Conservation (phyloP, 2,329 filamentous ascomycete species). For the Pseudogymnoascus sp. region DNA sequence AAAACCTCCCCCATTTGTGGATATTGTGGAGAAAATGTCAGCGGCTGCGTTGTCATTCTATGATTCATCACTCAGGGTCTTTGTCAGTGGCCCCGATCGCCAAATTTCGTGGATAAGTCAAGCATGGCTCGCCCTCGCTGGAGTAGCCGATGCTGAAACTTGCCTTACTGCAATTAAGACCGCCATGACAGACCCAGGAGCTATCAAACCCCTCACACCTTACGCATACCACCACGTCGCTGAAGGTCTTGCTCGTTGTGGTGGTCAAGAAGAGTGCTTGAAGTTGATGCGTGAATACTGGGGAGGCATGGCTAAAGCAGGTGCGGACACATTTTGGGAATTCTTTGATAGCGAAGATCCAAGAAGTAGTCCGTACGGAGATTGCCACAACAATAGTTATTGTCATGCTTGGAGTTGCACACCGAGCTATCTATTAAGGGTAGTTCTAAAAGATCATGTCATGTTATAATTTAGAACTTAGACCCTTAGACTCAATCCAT, state of each 20-base stretch:
- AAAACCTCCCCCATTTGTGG: conserved; percentile 19
- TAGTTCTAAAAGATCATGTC: conserved; percentile 16
- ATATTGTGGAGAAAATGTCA: conserved; percentile 20
- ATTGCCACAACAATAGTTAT: conserved; percentile 29
- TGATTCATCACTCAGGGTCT: conserved; percentile 16
- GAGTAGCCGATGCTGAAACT: conserved; percentile 17
- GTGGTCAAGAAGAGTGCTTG: conserved; percentile 23
- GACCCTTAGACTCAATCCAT: neutral
- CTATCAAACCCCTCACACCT: conserved; percentile 27
- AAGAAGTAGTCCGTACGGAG: conserved; percentile 27
- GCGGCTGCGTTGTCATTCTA: conserved; percentile 19
- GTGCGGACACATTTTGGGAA: conserved; percentile 31
- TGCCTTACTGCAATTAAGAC: conserved; percentile 21
- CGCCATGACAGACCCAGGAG: conserved; percentile 21
- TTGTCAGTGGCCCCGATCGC: conserved; percentile 24
- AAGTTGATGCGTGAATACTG: conserved; percentile 29
- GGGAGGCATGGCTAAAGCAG: conserved; percentile 29
- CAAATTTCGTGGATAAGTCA: conserved; percentile 28
- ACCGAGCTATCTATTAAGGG: conserved; percentile 25
- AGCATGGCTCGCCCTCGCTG: conserved; percentile 28
- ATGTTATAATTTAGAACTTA: neutral
- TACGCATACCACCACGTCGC: conserved; percentile 29
- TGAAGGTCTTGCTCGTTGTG: conserved; percentile 24
- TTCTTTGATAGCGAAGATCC: conserved; percentile 26
- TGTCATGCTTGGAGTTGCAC: conserved; percentile 32